Percentiles rank a stretch among this genome's conserved stretches.
Conservation (phyloP, 2,329 filamentous ascomycete species). For the Mycocentrospora acerina region DNA sequence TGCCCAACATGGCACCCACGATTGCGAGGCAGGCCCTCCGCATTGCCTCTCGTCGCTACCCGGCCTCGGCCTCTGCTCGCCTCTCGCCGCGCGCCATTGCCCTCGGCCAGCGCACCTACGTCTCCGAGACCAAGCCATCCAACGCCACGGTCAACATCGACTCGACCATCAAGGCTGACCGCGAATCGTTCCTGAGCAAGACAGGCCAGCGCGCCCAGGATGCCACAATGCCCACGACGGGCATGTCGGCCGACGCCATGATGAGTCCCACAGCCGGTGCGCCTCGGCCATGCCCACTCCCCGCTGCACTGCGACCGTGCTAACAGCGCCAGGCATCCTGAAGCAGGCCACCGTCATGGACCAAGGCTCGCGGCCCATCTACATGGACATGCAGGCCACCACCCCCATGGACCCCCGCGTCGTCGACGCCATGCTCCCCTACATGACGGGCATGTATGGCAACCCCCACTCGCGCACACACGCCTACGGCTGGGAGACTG, state of each 20-base stretch:
- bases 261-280: conserved; percentile 78
- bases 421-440: conserved; percentile 94
- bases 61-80: conserved; percentile 44
- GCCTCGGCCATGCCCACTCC: conserved; percentile 2
- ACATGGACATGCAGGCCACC: conserved; percentile 97
- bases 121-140: conserved; percentile 78
- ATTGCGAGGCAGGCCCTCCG: conserved; percentile 74
- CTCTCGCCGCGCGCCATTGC: conserved; percentile 43
- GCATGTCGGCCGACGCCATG: conserved; percentile 63
- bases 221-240: conserved; percentile 62
- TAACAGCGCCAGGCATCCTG: conserved; percentile 63
- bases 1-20: conserved; percentile 59
- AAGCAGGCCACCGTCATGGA: conserved; percentile 94
- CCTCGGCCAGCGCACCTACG: conserved; percentile 65
- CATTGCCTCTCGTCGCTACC: conserved; percentile 55
- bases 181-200: conserved; percentile 70
- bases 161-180: conserved; percentile 81
- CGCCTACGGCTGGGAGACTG: conserved; percentile 97
- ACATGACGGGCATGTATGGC: conserved; percentile 87
- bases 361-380: conserved; percentile 89
- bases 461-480: conserved; percentile 98
- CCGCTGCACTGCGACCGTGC: conserved; percentile 7
- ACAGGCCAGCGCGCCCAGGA: conserved; percentile 56
- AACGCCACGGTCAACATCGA: conserved; percentile 80
- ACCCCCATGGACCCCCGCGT: conserved; percentile 94